A percentile compares a stretch with the other conserved stretches of the same genome.
Evolutionary conservation across 495 filamentous ascomycete genomes (phyloP).

Genomic region (Neurospora hispaniola): DNA sequence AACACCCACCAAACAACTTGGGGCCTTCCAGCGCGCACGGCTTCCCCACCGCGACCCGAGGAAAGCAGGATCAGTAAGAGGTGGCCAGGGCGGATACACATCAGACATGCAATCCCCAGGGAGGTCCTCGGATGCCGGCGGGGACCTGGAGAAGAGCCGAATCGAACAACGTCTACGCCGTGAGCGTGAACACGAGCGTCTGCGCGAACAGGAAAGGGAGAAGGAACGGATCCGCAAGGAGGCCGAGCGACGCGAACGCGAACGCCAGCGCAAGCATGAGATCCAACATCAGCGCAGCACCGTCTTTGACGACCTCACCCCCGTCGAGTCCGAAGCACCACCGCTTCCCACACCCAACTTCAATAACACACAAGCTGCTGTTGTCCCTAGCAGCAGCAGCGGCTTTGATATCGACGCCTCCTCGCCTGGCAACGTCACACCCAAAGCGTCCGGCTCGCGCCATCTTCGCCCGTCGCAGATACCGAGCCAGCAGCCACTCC

Average conservation of each 20-base stretch:
- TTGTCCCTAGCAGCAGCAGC: conserved; percentile 10
- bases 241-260: conserved; percentile 4
- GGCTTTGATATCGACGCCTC: conserved; percentile 11
- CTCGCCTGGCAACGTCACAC: neutral
- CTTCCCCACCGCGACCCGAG: conserved; percentile 17
- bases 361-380: conserved; percentile 23
- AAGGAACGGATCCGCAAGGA: conserved; percentile 4
- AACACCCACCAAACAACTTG: conserved; percentile 15
- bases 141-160: conserved; percentile 16
- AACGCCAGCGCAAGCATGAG: conserved; percentile 14
- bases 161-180: conserved; percentile 16
- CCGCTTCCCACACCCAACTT: conserved; percentile 9
- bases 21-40: conserved; percentile 13
- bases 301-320: conserved; percentile 19
- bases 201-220: conserved; percentile 11
- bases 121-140: conserved; percentile 11
- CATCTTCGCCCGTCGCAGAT: neutral
- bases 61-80: neutral
- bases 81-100: conserved; percentile 5
- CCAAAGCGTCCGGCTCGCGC: conserved; percentile 1
- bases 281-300: conserved; percentile 22
- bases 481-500: conserved; percentile 1
- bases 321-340: conserved; percentile 9
- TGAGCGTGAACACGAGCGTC: conserved; percentile 15
- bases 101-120: conserved; percentile 20